Percentiles rank a stretch among this genome's conserved stretches.
These are phyloP conservation scores for Penicillium crustosum DNA, from an alignment of 2,329 filamentous ascomycete genomes.

Conservation along the genomic window DNA sequence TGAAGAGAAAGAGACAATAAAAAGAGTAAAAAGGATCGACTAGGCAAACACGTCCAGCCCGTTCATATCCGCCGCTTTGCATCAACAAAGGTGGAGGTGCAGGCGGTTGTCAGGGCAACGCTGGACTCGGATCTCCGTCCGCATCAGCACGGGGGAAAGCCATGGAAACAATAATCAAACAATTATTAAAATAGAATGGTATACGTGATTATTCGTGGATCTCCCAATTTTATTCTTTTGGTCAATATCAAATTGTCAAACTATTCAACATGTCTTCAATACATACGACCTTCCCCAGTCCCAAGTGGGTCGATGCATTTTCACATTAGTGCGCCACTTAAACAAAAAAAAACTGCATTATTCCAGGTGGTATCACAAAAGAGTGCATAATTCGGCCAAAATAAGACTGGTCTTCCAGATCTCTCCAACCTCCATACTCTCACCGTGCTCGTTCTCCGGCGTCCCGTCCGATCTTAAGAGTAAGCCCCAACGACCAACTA, in stretches of 20 bases:
- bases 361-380: background rate
- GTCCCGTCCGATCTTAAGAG: background rate
- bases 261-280: background rate
- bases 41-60: constrained; percentile 13
- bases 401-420: background rate
- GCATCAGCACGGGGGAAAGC: constrained; percentile 8
- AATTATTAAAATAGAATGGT: background rate
- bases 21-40: background rate
- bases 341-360: background rate
- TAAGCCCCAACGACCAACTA: background rate
- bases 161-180: background rate
- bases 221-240: background rate
- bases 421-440: background rate
- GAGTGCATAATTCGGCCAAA: background rate
- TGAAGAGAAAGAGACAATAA: constrained; percentile 6
- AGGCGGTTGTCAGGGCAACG: constrained; percentile 23
- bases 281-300: background rate
- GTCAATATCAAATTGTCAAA: background rate
- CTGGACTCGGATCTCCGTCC: background rate
- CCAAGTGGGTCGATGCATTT: constrained; percentile 3
- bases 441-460: background rate
- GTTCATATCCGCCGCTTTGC: constrained; percentile 15
- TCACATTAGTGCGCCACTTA: background rate
- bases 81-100: constrained; percentile 28
- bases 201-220: too few relatives aligned